A percentile compares a stretch with the other conserved stretches of the same genome.
These are phyloP conservation scores for Phytophthora sp. DNA, from an alignment of 352 stramenopile species.

Conservation along the genomic window DNA sequence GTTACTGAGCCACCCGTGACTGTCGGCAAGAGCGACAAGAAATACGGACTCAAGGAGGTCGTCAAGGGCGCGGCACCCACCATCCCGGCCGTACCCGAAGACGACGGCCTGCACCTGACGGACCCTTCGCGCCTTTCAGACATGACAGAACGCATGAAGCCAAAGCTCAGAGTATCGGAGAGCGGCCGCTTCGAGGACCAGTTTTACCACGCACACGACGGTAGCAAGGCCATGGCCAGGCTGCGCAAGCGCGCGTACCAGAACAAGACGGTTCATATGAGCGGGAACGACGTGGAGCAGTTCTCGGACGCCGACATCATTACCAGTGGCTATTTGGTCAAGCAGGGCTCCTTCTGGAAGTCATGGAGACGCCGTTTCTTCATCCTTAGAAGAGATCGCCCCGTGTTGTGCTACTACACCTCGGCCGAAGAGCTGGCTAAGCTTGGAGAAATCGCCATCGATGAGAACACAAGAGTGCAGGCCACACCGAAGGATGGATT, in stretches of 20 bases:
- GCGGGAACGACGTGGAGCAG: slow-evolving; percentile 80
- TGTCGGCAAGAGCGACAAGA: slow-evolving; percentile 11
- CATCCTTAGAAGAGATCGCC: slow-evolving; percentile 76
- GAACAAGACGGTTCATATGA: slow-evolving; percentile 79
- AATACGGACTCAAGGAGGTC: slow-evolving; percentile 4
- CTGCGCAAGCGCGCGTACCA: slow-evolving; percentile 79
- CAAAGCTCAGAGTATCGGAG: slow-evolving; percentile 79
- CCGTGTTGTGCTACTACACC: slow-evolving; percentile 83
- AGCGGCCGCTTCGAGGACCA: slow-evolving; percentile 88
- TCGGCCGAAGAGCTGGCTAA: slow-evolving; percentile 80
- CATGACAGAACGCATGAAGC: slow-evolving; percentile 48
- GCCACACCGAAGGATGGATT: slow-evolving; percentile 59
- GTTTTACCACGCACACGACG: slow-evolving; percentile 85
- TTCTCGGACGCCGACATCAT: slow-evolving; percentile 89
- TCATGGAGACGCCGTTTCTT: slow-evolving; percentile 86
- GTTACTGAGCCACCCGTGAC: slow-evolving; percentile 16
- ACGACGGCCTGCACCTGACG: slow-evolving; percentile 29
- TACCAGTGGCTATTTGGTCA: slow-evolving; percentile 79
- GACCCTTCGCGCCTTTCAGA: slow-evolving; percentile 30
- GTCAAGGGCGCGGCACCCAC: slow-evolving; percentile 32
- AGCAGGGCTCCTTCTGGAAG: slow-evolving; percentile 90
- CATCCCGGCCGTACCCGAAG: slow-evolving; percentile 19
- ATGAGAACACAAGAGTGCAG: slow-evolving; percentile 64
- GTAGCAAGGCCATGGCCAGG: slow-evolving; percentile 78
- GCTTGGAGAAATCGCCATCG: slow-evolving; percentile 78